Evolutionary conservation across 371 early-diverging fungal species (phyloP).

Genomic region (Nematocida parisii): DNA sequence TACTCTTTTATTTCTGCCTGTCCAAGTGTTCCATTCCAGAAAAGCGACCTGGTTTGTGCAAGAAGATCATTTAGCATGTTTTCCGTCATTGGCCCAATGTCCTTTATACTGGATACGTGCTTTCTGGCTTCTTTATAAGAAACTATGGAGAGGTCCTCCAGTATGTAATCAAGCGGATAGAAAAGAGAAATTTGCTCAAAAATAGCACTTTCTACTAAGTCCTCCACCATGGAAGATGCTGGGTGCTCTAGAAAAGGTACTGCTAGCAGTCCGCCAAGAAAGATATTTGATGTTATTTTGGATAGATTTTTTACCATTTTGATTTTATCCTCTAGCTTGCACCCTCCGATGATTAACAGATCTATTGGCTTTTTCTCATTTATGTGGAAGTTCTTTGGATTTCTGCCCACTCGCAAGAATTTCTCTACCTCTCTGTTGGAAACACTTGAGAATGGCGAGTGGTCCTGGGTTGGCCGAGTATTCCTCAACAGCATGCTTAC

Average conservation of each 20-base stretch:
- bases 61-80: conserved; percentile 75
- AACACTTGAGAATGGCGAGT: conserved; percentile 1
- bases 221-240: conserved; percentile 75
- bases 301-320: conserved; percentile 77
- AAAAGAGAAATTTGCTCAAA: conserved; percentile 79
- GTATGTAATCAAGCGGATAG: conserved; percentile 72
- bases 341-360: conserved; percentile 93
- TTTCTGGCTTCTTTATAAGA: background rate
- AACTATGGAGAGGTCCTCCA: conserved; percentile 52
- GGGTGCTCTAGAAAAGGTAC: conserved; percentile 90
- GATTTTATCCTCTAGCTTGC: conserved; percentile 96
- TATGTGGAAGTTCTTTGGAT: conserved; percentile 71
- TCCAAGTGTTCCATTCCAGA: conserved; percentile 96
- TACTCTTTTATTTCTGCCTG: conserved; percentile 92
- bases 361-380: conserved; percentile 72
- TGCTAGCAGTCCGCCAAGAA: conserved; percentile 92
- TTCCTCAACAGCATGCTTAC: conserved; percentile 40
- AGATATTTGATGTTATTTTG: conserved; percentile 76
- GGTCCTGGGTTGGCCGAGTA: conserved; percentile 9
- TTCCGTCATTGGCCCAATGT: conserved; percentile 81
- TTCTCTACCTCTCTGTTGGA: conserved; percentile 14
- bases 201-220: conserved; percentile 78
- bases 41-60: conserved; percentile 78
- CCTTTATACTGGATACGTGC: conserved; percentile 62
- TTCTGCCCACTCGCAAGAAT: conserved; percentile 10